phyloP scores from a whole-genome alignment of 768 basidiomycete genomes.

The Candolleomyces efflorescens region DNA sequence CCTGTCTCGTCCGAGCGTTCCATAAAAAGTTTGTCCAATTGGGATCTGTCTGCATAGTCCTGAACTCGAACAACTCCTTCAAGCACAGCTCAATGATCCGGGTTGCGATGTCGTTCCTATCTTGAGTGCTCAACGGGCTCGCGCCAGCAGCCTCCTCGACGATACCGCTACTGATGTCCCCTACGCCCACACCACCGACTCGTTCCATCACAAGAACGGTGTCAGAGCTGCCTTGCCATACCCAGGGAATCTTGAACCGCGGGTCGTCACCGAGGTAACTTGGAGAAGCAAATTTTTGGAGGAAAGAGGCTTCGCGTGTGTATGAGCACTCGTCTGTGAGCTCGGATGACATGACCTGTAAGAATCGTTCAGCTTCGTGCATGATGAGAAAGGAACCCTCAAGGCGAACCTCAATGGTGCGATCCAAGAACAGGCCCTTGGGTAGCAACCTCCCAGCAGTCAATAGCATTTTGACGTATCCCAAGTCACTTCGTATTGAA shows the following conservation, averaged over 20 bases:
- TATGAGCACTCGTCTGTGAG: slow-evolving; percentile 94
- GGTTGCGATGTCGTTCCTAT: slow-evolving; percentile 77
- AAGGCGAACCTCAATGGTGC: slow-evolving; percentile 70
- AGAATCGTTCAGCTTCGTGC: neutral
- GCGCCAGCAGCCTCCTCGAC: neutral
- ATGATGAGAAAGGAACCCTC: no score
- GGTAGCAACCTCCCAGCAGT: slow-evolving; percentile 81
- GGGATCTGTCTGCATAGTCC: slow-evolving; percentile 97
- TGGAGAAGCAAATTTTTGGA: slow-evolving; percentile 53
- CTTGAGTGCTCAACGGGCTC: slow-evolving; percentile 48
- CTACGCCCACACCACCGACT: slow-evolving; percentile 78
- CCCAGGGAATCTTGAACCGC: slow-evolving; percentile 82
- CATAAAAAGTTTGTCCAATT: slow-evolving; percentile 99
- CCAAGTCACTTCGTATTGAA: slow-evolving; percentile 84
- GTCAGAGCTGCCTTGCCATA: slow-evolving; percentile 77
- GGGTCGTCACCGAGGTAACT: slow-evolving; percentile 50
- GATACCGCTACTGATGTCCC: slow-evolving; percentile 33
- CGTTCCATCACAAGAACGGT: slow-evolving; percentile 88
- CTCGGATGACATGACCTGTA: slow-evolving; percentile 84
- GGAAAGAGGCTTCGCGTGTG: slow-evolving; percentile 70
- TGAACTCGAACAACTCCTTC: slow-evolving; percentile 85
- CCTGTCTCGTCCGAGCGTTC: slow-evolving; percentile 63
- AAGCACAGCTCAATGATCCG: slow-evolving; percentile 83
- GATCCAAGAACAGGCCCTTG: slow-evolving; percentile 84
- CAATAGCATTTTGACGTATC: slow-evolving; percentile 79